phyloP scores from a whole-genome alignment of 805 yeast genomes.

The Barnettozyma wickerhamii region DNA sequence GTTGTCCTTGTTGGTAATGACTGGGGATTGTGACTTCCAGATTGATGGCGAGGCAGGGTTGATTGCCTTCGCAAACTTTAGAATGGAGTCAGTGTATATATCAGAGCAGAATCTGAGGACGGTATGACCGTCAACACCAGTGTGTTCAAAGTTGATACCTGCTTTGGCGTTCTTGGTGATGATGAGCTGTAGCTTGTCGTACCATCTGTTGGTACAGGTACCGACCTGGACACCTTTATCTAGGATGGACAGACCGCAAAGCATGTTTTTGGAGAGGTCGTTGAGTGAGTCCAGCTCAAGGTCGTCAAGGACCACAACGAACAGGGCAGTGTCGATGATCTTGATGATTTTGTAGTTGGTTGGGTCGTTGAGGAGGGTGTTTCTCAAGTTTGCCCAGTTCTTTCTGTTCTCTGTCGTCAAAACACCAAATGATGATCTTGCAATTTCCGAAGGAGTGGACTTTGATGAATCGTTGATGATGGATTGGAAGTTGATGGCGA shows the following conservation, averaged over 20 bases:
- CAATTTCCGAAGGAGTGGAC: conserved; percentile 53
- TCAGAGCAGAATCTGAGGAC: conserved; percentile 84
- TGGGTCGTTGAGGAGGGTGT: conserved; percentile 40
- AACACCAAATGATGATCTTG: conserved; percentile 83
- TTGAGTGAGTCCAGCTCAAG: conserved; percentile 54
- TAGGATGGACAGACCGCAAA: conserved; percentile 77
- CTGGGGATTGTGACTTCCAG: conserved; percentile 55
- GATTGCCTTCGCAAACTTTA: conserved; percentile 80
- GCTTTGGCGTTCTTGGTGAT: conserved; percentile 87
- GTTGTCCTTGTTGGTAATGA: conserved; percentile 37
- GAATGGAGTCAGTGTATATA: conserved; percentile 85
- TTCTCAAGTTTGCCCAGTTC: conserved; percentile 78
- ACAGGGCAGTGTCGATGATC: conserved; percentile 76
- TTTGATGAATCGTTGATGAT: conserved; percentile 67
- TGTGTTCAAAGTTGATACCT: conserved; percentile 89
- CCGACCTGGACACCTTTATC: conserved; percentile 90
- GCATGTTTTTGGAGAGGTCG: conserved; percentile 75
- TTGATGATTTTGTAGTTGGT: conserved; percentile 67
- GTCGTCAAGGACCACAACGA: conserved; percentile 81
- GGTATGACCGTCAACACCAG: conserved; percentile 96
- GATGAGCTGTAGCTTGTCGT: conserved; percentile 85
- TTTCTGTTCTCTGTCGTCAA: conserved; percentile 87
- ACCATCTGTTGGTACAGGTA: conserved; percentile 93
- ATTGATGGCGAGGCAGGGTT: conserved; percentile 66
- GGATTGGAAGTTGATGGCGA: conserved; percentile 68